Evolutionary conservation across 2,329 filamentous ascomycete species (phyloP), one percentile per base, ranked within the genome.

Genomic region (Teratosphaeria zuluensis): DNA sequence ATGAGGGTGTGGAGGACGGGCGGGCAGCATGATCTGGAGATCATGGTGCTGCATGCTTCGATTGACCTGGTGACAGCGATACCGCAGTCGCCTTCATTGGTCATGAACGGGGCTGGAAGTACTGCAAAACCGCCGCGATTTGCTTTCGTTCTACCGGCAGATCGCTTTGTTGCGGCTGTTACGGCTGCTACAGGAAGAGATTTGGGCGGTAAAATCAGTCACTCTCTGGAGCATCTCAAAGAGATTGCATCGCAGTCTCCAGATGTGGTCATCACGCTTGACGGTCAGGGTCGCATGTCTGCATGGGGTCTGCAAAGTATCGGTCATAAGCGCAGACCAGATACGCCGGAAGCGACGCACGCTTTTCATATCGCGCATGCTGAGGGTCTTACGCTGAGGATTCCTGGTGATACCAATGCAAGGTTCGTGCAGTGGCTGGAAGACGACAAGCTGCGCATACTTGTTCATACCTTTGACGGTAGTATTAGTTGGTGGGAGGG

Each of bases 271-370:
- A 80, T 97, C 28, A 85, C 92, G 8, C 78, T 96, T 54, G 90
- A 97, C 72, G 85, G 86, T n/a, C 78, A 81, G 54, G 92, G 92
- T 1, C 85, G 86, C 64, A 90, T 97, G 87, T 91, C 89, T 48
- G 90, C 90, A 0, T 96, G 92, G 89, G 92, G 90, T 0, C 76
- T 99, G 58, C 92, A 97, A 71, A 92, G 92, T 68, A 82, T 95
- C 21, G 87, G 88, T 38, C 85, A 83, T 66, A 90, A 86, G 68
- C 77, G 80, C 33, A 84, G 83, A 64, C 60, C 62, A 19, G 64
- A 63, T 12, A 66, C 62, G 32, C 64, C 65, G 35, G 59, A 7
- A 3, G 56, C 81, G 3, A 80, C 84, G 31, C 84, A 86, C 62
- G 83, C 92, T n/a, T 95, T 94, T 76, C 94, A 90, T 68, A 86